Evolutionary conservation across 2,329 filamentous ascomycete genomes (phyloP).

Genomic region (Peltaster fructicola): DNA sequence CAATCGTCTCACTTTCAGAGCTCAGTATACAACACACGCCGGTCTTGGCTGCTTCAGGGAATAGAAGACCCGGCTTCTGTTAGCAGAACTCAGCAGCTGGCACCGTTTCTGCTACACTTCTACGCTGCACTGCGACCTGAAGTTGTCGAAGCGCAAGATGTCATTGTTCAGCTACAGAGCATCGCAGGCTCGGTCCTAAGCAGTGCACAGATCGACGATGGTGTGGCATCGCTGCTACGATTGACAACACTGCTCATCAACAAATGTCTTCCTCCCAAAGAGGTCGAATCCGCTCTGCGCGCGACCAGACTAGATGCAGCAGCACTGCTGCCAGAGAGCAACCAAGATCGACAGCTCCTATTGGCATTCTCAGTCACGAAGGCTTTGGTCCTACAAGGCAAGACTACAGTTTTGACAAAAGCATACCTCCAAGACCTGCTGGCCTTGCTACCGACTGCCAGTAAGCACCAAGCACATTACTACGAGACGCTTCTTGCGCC

Average conservation of each 20-base stretch:
- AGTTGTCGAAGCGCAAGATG: slow-evolving; percentile 13
- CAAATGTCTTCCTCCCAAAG: slow-evolving; percentile 27
- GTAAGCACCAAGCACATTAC: slow-evolving; percentile 33
- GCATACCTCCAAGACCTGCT: slow-evolving; percentile 30
- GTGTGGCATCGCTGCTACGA: slow-evolving; percentile 20
- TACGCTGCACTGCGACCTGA: slow-evolving; percentile 16
- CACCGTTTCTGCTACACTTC: slow-evolving; percentile 16
- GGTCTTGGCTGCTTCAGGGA: slow-evolving; percentile 14
- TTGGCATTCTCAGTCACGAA: slow-evolving; percentile 44
- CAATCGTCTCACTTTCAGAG: slow-evolving; percentile 31
- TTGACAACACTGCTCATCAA: slow-evolving; percentile 31
- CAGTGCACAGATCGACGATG: slow-evolving; percentile 8
- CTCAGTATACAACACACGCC: slow-evolving; percentile 14
- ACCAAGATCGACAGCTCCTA: slow-evolving; percentile 28
- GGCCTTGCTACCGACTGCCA: slow-evolving; percentile 29
- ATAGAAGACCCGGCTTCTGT: slow-evolving; percentile 4
- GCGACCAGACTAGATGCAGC: slow-evolving; percentile 18
- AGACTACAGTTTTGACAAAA: slow-evolving; percentile 27
- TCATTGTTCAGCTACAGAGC: slow-evolving; percentile 11
- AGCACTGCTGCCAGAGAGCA: slow-evolving; percentile 19
- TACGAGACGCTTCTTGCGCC: slow-evolving; percentile 42
- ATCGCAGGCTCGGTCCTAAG: slow-evolving; percentile 9
- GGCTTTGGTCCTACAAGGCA: slow-evolving; percentile 38
- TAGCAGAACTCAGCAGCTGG: slow-evolving; percentile 5
- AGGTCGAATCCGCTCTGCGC: slow-evolving; percentile 20